A percentile compares a stretch with the other conserved stretches of the same genome.
phyloP scores from a whole-genome alignment of 1,139 yeast species.

The Taphrina communis region DNA sequence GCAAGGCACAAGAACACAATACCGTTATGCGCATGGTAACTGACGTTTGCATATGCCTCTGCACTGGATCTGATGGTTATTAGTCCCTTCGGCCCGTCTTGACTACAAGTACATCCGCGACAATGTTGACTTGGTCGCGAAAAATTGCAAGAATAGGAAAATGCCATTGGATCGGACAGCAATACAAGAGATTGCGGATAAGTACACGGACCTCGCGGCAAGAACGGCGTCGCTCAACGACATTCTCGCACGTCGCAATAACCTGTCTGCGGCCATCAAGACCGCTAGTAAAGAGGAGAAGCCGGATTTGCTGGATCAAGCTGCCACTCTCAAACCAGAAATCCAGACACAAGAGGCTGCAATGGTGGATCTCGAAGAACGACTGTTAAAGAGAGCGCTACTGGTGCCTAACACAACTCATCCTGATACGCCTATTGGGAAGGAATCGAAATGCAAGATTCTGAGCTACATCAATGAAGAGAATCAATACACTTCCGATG shows the following conservation, averaged over 20 bases:
- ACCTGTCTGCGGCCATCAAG: slow-evolving; percentile 36
- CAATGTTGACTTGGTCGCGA: slow-evolving; percentile 30
- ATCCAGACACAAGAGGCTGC: slow-evolving; percentile 42
- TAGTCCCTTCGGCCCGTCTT: slow-evolving; percentile 36
- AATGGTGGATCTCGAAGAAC: slow-evolving; percentile 30
- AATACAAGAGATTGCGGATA: slow-evolving; percentile 42
- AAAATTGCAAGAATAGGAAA: slow-evolving; percentile 44
- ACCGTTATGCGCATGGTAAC: neutral
- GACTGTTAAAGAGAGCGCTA: slow-evolving; percentile 42
- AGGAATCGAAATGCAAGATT: slow-evolving; percentile 44
- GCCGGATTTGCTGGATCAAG: slow-evolving; percentile 29
- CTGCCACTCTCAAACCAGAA: slow-evolving; percentile 44
- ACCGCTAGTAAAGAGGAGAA: slow-evolving; percentile 24
- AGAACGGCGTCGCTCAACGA: slow-evolving; percentile 40
- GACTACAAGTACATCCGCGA: slow-evolving; percentile 42
- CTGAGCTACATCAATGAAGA: slow-evolving; percentile 44
- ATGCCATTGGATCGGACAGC: slow-evolving; percentile 40
- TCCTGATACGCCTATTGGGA: slow-evolving; percentile 44
- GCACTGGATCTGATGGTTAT: neutral
- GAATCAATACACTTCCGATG: slow-evolving; percentile 30
- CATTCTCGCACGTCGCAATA: slow-evolving; percentile 43
- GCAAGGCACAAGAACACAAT: neutral
- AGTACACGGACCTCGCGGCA: slow-evolving; percentile 39
- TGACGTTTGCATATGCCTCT: neutral
- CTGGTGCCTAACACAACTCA: slow-evolving; percentile 46